Conservation (phyloP, 495 filamentous ascomycete genomes). For the Annulohypoxylon bovei region DNA sequence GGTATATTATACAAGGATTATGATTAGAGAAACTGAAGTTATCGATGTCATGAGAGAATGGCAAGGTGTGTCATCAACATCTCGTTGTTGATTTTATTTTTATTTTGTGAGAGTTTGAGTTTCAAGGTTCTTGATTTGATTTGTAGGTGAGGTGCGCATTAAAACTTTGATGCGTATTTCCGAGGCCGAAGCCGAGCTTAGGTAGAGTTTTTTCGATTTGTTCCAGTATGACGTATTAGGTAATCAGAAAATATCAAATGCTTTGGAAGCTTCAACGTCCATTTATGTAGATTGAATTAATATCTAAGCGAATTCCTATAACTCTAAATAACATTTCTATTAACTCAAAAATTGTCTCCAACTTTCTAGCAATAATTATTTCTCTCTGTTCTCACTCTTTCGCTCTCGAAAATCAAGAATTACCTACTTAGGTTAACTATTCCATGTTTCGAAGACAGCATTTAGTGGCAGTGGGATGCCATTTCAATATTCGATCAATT, state of each 20-base stretch:
- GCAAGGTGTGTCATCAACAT: slow-evolving; percentile 5
- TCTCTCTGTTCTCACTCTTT: background rate
- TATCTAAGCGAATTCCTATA: background rate
- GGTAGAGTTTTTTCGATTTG: background rate
- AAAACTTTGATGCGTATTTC: background rate
- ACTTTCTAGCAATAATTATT: background rate
- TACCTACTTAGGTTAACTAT: background rate
- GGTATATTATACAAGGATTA: background rate
- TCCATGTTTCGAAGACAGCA: background rate
- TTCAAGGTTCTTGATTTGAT: background rate
- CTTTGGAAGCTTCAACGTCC: no score
- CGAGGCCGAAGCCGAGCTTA: background rate
- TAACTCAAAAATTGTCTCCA: background rate
- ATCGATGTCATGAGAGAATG: slow-evolving; percentile 27
- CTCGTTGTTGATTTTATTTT: background rate
- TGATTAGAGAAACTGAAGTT: slow-evolving; percentile 1
- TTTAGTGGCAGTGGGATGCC: background rate
- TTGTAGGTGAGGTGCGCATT: background rate
- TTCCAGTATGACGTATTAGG: background rate
- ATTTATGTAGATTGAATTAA: no score
- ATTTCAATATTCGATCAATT: background rate
- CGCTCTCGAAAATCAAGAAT: background rate
- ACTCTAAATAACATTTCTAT: no score
- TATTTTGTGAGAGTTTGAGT: background rate
- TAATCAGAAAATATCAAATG: background rate